Evolutionary conservation across 257 asterid species (phyloP).

Genomic region (Galeopsis tetrahit): DNA sequence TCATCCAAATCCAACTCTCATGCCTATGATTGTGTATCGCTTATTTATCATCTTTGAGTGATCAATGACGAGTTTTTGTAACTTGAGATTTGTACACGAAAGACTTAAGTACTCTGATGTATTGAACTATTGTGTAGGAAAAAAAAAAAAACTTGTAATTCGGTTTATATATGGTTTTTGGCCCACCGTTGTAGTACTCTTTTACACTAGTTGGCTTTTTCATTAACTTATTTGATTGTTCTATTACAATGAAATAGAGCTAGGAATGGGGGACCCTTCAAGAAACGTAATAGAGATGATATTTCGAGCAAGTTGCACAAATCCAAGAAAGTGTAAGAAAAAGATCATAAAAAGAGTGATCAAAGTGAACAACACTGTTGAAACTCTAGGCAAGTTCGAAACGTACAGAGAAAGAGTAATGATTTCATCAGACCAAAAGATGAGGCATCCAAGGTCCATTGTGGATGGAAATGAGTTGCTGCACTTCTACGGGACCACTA

Average conservation of each 20-base stretch:
- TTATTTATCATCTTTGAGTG: too few relatives aligned
- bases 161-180: too few relatives aligned
- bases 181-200: too few relatives aligned
- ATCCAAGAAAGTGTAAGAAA: constrained; percentile 22
- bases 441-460: constrained; percentile 35
- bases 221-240: too few relatives aligned
- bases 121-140: too few relatives aligned
- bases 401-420: constrained; percentile 38
- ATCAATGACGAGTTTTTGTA: too few relatives aligned
- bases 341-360: constrained; percentile 33
- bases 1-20: too few relatives aligned
- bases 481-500: constrained; percentile 44
- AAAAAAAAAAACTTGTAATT: too few relatives aligned
- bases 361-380: constrained; percentile 35
- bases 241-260: constrained; percentile 14
- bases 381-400: constrained; percentile 37
- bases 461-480: constrained; percentile 43
- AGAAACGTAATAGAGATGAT: constrained; percentile 44
- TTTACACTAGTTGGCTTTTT: too few relatives aligned
- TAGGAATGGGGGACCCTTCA: constrained; percentile 39
- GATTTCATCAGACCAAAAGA: background rate
- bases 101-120: too few relatives aligned
- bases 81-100: too few relatives aligned
- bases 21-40: too few relatives aligned
- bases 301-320: constrained; percentile 31